These are phyloP conservation scores for Bruguiera hainesii DNA, from an alignment of 441 rosid species.

Conservation along the genomic window DNA sequence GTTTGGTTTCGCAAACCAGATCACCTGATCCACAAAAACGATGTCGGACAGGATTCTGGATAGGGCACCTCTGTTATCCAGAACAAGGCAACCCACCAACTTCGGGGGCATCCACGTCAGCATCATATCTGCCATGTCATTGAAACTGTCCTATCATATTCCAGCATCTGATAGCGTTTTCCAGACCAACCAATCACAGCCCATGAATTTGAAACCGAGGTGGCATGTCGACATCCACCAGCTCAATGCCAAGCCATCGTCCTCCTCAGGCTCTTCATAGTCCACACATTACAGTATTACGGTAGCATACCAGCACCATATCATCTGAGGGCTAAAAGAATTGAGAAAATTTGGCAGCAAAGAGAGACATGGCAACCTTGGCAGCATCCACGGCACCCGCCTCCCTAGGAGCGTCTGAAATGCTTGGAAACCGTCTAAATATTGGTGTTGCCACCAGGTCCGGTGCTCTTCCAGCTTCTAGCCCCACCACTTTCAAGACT, in stretches of 20 bases:
- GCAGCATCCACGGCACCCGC: slow-evolving; percentile 56
- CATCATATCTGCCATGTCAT: slow-evolving; percentile 47
- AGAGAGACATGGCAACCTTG: slow-evolving; percentile 42
- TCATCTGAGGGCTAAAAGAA: not conserved
- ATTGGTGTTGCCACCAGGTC: slow-evolving; percentile 46
- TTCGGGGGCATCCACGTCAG: slow-evolving; percentile 31
- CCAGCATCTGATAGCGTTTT: slow-evolving; percentile 51
- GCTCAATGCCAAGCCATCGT: slow-evolving; percentile 38
- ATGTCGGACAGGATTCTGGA: slow-evolving; percentile 17
- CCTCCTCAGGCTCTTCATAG: slow-evolving; percentile 11
- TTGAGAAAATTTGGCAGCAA: not conserved
- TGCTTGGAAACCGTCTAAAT: slow-evolving; percentile 82
- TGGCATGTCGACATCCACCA: slow-evolving; percentile 56
- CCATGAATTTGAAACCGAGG: slow-evolving; percentile 29
- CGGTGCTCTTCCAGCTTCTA: slow-evolving; percentile 51
- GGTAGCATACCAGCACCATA: not conserved
- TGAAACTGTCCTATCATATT: slow-evolving; percentile 46
- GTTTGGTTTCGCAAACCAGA: not conserved
- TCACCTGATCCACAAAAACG: slow-evolving; percentile 18
- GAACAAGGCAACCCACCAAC: slow-evolving; percentile 15
- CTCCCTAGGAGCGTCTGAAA: slow-evolving; percentile 83
- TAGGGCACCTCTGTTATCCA: slow-evolving; percentile 27
- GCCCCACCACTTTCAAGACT: slow-evolving; percentile 55
- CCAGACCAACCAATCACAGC: slow-evolving; percentile 39
- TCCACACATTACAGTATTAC: not conserved